phyloP scores from a whole-genome alignment of 352 stramenopile species.

The Pythium dissotocum region DNA sequence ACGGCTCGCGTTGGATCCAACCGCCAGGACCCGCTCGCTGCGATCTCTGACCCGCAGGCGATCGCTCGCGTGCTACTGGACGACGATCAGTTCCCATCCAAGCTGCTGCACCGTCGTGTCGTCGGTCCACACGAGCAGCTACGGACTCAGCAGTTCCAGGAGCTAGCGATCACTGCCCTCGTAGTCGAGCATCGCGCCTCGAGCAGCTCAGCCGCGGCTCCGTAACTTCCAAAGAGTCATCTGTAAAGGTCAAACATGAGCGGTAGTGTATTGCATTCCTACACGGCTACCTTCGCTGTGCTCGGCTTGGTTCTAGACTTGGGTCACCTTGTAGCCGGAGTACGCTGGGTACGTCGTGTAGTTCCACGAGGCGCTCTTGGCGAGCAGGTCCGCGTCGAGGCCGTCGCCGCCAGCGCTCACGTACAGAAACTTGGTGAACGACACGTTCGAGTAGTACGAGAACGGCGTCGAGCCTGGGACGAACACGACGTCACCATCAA shows the following conservation, averaged over 20 bases:
- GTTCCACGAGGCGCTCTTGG: conserved; percentile 44
- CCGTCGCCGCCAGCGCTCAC: conserved; percentile 48
- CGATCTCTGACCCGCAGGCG: background rate
- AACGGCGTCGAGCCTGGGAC: conserved; percentile 45
- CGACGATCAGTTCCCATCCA: background rate
- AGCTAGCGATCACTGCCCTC: background rate
- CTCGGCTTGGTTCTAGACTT: background rate
- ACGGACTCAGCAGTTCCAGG: background rate
- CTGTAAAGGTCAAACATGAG: too few relatives aligned
- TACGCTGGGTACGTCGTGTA: conserved; percentile 49
- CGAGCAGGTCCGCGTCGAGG: conserved; percentile 48
- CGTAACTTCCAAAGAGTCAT: background rate
- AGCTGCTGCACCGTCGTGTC: background rate
- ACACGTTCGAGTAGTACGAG: conserved; percentile 48
- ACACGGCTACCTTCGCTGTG: background rate
- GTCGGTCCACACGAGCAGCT: background rate
- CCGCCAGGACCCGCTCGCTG: background rate
- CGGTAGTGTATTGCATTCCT: background rate
- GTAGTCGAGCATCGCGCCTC: background rate
- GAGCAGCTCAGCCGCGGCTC: too few relatives aligned
- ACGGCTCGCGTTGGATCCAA: background rate
- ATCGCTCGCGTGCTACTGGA: conserved; percentile 2
- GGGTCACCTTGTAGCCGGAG: conserved; percentile 25
- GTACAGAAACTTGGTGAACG: conserved; percentile 61
- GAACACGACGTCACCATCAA: conserved; percentile 55